Conservation (phyloP, 2,329 filamentous ascomycete genomes). For the Trichoderma atroviride region DNA sequence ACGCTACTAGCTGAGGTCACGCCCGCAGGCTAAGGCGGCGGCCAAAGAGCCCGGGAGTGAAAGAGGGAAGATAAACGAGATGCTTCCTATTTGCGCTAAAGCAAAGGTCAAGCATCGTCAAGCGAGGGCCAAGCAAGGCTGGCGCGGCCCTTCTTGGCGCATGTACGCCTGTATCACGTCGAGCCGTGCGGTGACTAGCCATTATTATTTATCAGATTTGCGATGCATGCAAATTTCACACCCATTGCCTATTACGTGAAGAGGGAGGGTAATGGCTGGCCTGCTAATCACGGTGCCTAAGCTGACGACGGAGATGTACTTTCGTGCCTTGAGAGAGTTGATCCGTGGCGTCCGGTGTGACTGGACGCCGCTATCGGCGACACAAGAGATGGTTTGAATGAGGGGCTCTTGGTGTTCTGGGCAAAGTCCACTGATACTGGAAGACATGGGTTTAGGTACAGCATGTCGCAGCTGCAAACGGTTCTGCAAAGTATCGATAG, state of each 20-base stretch:
- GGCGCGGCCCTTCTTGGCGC: constrained; percentile 1
- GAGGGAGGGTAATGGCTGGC: constrained; percentile 24
- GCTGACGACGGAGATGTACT: not conserved
- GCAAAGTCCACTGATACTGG: not conserved
- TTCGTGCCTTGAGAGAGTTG: not conserved
- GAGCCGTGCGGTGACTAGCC: not conserved
- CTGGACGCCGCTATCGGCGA: constrained; percentile 22
- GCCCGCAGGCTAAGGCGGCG: constrained; percentile 2
- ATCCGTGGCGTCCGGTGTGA: constrained; percentile 14
- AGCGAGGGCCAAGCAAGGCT: constrained; percentile 7
- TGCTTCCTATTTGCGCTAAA: not conserved
- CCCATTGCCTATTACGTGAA: constrained; percentile 25
- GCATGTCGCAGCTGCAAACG: not conserved
- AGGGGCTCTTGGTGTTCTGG: constrained; percentile 2
- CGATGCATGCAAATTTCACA: not conserved
- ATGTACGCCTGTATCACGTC: not conserved
- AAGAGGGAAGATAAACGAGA: not conserved
- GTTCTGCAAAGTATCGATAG: not conserved
- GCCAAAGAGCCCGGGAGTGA: not conserved
- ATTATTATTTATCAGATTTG: constrained; percentile 24
- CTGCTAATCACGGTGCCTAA: constrained; percentile 16
- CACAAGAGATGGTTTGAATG: not conserved
- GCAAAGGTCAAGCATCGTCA: not conserved
- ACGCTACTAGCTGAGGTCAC: not conserved
- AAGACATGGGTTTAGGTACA: constrained; percentile 13